phyloP scores from a whole-genome alignment of 495 filamentous ascomycete species.

The Penicillium bialowiezense region DNA sequence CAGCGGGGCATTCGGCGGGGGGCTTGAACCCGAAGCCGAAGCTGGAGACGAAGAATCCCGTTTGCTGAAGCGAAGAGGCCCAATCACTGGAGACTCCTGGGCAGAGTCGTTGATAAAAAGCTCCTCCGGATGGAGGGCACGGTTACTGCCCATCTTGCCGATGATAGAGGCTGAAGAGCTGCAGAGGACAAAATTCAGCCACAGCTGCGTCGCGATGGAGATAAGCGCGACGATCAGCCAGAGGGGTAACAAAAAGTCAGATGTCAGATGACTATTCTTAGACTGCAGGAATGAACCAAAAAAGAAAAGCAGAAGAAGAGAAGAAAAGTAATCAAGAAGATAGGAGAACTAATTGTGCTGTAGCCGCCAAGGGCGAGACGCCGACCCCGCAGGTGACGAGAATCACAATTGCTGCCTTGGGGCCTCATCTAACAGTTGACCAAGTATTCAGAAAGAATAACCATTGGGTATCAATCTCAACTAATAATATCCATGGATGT shows the following conservation, averaged over 20 bases:
- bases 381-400: conserved; percentile 25
- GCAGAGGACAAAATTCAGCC: conserved; percentile 18
- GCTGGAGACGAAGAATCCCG: conserved; percentile 46
- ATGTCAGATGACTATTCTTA: conserved; percentile 12
- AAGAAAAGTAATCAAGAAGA: background rate
- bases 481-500: no score
- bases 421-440: background rate
- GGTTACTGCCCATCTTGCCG: conserved; percentile 40
- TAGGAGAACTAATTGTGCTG: conserved; percentile 1
- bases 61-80: conserved; percentile 84
- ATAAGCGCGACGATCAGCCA: conserved; percentile 14
- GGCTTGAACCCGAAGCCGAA: conserved; percentile 15
- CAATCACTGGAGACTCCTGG: conserved; percentile 68
- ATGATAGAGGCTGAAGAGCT: conserved; percentile 6
- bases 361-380: conserved; percentile 22
- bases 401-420: conserved; percentile 15
- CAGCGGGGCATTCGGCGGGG: conserved; percentile 41
- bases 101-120: conserved; percentile 61
- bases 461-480: no score
- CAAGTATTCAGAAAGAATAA: background rate
- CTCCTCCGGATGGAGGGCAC: conserved; percentile 62
- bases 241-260: background rate
- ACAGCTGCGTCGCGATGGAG: conserved; percentile 10
- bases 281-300: conserved; percentile 1
- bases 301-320: conserved; percentile 5